These are phyloP conservation scores for Persicaria maculosa DNA, from an alignment of 148 eudicot genomes.

Conservation along the genomic window DNA sequence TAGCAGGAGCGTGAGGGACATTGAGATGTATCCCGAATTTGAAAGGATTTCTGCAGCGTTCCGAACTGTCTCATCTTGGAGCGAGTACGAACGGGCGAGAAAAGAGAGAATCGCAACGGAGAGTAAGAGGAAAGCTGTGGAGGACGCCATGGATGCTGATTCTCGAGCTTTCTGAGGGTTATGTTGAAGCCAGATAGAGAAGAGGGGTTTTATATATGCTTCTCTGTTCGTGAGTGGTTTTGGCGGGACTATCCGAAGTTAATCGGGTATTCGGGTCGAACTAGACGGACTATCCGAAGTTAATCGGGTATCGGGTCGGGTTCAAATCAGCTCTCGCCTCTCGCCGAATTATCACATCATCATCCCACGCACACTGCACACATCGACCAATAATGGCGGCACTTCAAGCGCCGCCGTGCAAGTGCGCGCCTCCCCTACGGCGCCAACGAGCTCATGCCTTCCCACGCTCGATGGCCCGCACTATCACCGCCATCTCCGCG, in stretches of 20 bases:
- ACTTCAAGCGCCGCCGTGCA: not conserved
- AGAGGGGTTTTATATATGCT: too few relatives aligned
- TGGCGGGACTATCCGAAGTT: too few relatives aligned
- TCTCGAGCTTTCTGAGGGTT: not conserved
- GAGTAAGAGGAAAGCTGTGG: slow-evolving; percentile 11
- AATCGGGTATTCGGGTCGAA: too few relatives aligned
- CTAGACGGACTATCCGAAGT: too few relatives aligned
- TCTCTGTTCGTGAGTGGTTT: too few relatives aligned
- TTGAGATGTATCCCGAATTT: slow-evolving; percentile 48
- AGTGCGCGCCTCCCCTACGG: slow-evolving; percentile 1
- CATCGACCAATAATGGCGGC: not conserved
- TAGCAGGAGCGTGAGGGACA: slow-evolving; percentile 56
- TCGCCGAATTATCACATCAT: not conserved
- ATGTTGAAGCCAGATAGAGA: too few relatives aligned
- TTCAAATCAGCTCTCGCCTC: too few relatives aligned
- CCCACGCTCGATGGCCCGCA: not conserved
- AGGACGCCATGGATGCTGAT: slow-evolving; percentile 23
- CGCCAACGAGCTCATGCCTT: not conserved
- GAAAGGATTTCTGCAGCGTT: slow-evolving; percentile 53
- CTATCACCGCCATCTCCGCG: not conserved
- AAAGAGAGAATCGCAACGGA: slow-evolving; percentile 13
- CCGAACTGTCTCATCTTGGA: slow-evolving; percentile 26
- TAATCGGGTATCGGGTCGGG: too few relatives aligned
- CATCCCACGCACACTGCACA: not conserved
- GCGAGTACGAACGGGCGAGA: slow-evolving; percentile 17